Evolutionary conservation across 805 yeast species (phyloP).

Genomic region (Nakazawaea wickerhamii): DNA sequence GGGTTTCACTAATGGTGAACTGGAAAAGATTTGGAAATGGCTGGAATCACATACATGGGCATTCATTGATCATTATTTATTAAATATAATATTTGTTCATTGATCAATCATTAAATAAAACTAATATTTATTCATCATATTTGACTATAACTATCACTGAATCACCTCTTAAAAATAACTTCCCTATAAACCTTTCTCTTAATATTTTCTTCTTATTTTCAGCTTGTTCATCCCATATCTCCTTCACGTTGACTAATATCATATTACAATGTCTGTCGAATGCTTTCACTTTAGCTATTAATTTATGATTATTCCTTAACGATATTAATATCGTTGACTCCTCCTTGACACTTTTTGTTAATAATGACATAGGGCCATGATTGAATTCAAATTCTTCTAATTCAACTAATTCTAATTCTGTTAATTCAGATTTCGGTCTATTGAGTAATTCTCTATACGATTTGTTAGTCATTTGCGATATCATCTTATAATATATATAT

Average conservation of each 20-base stretch:
- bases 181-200: slow-evolving; percentile 76
- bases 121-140: slow-evolving; percentile 17
- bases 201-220: slow-evolving; percentile 50
- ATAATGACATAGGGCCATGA: slow-evolving; percentile 85
- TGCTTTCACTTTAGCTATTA: slow-evolving; percentile 85
- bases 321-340: slow-evolving; percentile 80
- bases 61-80: background rate
- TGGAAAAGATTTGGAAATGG: slow-evolving; percentile 29
- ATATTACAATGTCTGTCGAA: slow-evolving; percentile 95
- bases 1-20: slow-evolving; percentile 27
- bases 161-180: slow-evolving; percentile 92
- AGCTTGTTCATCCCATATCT: slow-evolving; percentile 55
- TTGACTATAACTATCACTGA: slow-evolving; percentile 81
- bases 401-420: slow-evolving; percentile 71
- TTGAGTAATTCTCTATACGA: slow-evolving; percentile 54
- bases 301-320: slow-evolving; percentile 87
- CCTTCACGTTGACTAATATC: slow-evolving; percentile 89
- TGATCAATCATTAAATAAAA: background rate
- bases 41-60: slow-evolving; percentile 21
- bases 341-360: slow-evolving; percentile 75
- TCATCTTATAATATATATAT: no score
- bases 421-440: slow-evolving; percentile 73
- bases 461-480: no score
- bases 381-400: slow-evolving; percentile 86
- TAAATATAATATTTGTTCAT: background rate